Base-by-base conservation (phyloP, 306 rosid genomes). In the Cicer judaicum region DNA sequence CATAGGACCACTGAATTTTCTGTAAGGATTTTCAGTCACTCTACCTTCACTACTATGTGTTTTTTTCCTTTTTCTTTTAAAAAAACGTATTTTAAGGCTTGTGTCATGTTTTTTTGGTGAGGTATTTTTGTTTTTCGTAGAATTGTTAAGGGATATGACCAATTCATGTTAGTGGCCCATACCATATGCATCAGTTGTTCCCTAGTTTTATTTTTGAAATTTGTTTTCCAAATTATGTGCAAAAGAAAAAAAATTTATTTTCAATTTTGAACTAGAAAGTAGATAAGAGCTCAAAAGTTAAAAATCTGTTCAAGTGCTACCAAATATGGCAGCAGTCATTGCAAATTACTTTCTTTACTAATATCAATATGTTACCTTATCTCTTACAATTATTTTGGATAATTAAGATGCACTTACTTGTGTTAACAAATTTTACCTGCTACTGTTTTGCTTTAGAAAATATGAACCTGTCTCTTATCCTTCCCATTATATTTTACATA, bases 1-100 rank as follows among this genome's bases (percentile, higher is more conserved):
- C 62, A 19, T 44, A 64, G 49, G 61, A 6, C 66, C 57, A 39
- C 54, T 49, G 70, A 64, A 56, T 64, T 73, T 68, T 38, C 6
- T 69, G 43, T 24, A 59, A 71, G 8, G 41, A 49, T 75, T 83
- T 50, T 70, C 50, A 19, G 40, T 49, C 70, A 57, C 39, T 67
- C 79, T 68, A 19, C 54, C 46, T 76, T 66, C 72, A 2, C 56
- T 34, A 59, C 11, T 71, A 52, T 64, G 2, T 36, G 40, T 41
- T 29, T 29, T 24, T 13, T 40, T 29, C 55, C 34, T 50, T 48
- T 7, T 36, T 52, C 39, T 64, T 8, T 18, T 15, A 0, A 54
- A 41, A 10, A 21, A 2, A 29, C 34, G 34, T 36, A 15, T 21
- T 21, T 71, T 18, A 72, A 50, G 43, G 36, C 42, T 67, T 42